Evolutionary conservation across 1,284 basidiomycete species (phyloP).

Genomic region (Peniophora sp.): DNA sequence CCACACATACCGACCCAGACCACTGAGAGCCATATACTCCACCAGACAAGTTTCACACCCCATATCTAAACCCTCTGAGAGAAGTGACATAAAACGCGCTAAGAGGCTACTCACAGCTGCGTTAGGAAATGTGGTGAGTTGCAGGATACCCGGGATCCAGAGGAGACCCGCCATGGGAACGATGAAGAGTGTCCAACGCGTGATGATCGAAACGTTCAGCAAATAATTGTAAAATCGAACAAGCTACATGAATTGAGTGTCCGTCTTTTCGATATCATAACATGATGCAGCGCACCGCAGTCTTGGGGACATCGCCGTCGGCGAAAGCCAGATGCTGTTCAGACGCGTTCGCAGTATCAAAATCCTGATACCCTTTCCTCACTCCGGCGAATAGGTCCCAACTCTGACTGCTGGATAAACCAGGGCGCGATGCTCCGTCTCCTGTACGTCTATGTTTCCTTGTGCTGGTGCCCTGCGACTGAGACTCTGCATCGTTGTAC

Average conservation of each 20-base stretch:
- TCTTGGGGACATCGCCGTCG: constrained; percentile 55
- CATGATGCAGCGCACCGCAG: constrained; percentile 31
- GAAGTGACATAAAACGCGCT: background rate
- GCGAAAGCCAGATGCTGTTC: constrained; percentile 49
- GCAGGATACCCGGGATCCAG: constrained; percentile 75
- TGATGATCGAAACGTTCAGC: constrained; percentile 70
- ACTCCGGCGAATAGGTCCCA: constrained; percentile 50
- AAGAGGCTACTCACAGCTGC: constrained; percentile 38
- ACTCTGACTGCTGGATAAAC: constrained; percentile 19
- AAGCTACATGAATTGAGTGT: constrained; percentile 27
- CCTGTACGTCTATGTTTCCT: background rate
- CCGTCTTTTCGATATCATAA: background rate
- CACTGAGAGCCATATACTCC: constrained; percentile 82
- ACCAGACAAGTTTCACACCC: constrained; percentile 66
- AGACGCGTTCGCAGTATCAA: constrained; percentile 48
- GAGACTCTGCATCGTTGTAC: constrained; percentile 1
- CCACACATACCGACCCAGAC: constrained; percentile 58
- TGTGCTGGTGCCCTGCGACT: too few species aligned
- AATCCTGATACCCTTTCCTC: constrained; percentile 50
- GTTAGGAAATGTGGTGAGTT: constrained; percentile 50
- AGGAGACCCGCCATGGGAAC: constrained; percentile 62
- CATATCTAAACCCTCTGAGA: constrained; percentile 44
- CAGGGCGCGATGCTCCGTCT: background rate
- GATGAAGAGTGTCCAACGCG: constrained; percentile 78
- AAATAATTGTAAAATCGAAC: constrained; percentile 65